Percentiles rank a stretch among this genome's conserved stretches.
Conservation (phyloP, 2,329 filamentous ascomycete species). For the Fusarium nodosum region DNA sequence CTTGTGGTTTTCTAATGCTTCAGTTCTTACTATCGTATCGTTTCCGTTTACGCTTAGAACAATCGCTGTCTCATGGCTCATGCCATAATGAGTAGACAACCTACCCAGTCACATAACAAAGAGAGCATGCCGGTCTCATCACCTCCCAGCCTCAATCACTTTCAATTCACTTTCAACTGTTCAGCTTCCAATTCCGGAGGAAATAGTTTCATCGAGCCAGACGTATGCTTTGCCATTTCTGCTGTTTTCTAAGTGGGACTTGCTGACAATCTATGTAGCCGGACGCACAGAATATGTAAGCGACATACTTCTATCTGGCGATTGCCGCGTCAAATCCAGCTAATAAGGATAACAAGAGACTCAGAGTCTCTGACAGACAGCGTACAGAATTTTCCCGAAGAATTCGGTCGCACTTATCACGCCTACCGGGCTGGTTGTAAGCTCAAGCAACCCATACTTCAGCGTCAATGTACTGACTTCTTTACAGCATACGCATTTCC, state of each 20-base stretch:
- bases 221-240: constrained; percentile 46
- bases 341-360: constrained; percentile 43
- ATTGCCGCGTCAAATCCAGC: constrained; percentile 5
- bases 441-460: constrained; percentile 38
- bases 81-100: constrained; percentile 37
- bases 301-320: background rate
- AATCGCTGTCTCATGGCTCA: constrained; percentile 16
- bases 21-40: constrained; percentile 1
- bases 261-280: constrained; percentile 45
- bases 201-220: constrained; percentile 53
- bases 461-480: constrained; percentile 13
- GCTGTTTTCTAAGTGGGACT: background rate
- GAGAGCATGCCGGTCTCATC: constrained; percentile 35
- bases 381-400: constrained; percentile 58
- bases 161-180: constrained; percentile 54
- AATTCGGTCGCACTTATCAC: constrained; percentile 63
- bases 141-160: constrained; percentile 41
- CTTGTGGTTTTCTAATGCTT: constrained; percentile 11
- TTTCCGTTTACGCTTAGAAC: constrained; percentile 1
- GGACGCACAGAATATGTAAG: constrained; percentile 46
- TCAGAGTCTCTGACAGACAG: constrained; percentile 59
- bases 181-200: constrained; percentile 45
- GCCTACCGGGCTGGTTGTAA: constrained; percentile 63
- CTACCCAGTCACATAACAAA: constrained; percentile 20
- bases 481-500: constrained; percentile 61